Conservation (phyloP, 2,329 filamentous ascomycete genomes). For the Lojkania enalia region DNA sequence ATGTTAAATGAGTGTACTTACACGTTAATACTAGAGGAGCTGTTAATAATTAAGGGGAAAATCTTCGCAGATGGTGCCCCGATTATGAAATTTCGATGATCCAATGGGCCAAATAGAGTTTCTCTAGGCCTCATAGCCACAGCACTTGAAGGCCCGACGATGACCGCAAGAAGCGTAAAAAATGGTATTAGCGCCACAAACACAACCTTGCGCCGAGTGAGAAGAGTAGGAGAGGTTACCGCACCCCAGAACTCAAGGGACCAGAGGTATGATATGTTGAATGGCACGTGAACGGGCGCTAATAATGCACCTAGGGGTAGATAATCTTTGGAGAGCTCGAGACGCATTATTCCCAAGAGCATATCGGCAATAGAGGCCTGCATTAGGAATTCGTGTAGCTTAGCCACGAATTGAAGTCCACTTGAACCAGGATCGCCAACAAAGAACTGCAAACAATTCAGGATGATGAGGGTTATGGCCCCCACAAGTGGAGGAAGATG, state of each 20-base stretch:
- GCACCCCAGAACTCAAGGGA: background rate
- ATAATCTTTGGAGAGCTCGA: background rate
- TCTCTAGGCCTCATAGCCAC: background rate
- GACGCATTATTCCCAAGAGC: background rate
- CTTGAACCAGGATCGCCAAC: conserved; percentile 3
- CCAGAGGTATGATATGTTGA: background rate
- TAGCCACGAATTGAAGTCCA: background rate
- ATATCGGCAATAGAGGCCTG: background rate
- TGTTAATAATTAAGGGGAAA: no score
- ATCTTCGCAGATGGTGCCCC: no score
- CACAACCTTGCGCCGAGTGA: background rate
- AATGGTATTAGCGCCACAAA: background rate
- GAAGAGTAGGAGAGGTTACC: background rate
- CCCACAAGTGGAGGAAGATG: conserved; percentile 13
- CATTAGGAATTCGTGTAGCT: background rate
- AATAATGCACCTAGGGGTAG: background rate
- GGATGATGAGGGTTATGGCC: conserved; percentile 8
- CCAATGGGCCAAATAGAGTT: no score
- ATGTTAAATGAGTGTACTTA: no score
- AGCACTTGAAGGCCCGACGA: background rate
- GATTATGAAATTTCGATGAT: no score
- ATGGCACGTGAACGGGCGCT: background rate
- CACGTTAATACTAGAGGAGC: no score
- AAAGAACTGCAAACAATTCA: conserved; percentile 8
- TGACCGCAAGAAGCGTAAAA: background rate